These are phyloP conservation scores for Darksidea phi DNA, from an alignment of 495 filamentous ascomycete genomes.

Conservation along the genomic window DNA sequence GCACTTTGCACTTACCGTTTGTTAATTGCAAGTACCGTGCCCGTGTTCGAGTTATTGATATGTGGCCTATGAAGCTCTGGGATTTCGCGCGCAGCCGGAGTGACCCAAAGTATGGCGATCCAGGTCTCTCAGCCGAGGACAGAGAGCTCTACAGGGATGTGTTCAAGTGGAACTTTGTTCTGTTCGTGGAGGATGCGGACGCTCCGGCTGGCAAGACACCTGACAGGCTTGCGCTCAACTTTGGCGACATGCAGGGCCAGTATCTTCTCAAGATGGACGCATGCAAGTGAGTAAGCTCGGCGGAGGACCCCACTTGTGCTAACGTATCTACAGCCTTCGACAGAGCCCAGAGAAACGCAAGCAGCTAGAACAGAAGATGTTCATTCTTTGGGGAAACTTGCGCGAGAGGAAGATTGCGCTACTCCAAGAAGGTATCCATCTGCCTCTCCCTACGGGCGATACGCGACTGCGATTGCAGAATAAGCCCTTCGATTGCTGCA, in stretches of 20 bases:
- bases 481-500: conserved; percentile 60
- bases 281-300: conserved; percentile 57
- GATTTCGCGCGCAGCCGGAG: conserved; percentile 59
- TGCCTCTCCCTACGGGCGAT: conserved; percentile 3
- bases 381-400: conserved; percentile 81
- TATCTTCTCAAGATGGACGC: conserved; percentile 66
- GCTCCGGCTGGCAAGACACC: conserved; percentile 8
- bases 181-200: conserved; percentile 38
- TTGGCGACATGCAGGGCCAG: conserved; percentile 64
- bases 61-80: conserved; percentile 66
- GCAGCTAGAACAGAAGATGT: conserved; percentile 67
- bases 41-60: conserved; percentile 75
- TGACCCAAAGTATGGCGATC: too few relatives aligned
- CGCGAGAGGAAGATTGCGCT: conserved; percentile 32
- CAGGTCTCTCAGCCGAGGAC: not conserved
- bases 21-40: conserved; percentile 69
- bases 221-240: conserved; percentile 57
- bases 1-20: conserved; percentile 61
- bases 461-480: conserved; percentile 22
- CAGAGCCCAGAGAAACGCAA: conserved; percentile 47
- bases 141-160: conserved; percentile 2
- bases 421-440: not conserved
- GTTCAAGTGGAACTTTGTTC: conserved; percentile 42
- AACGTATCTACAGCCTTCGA: conserved; percentile 52
- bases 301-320: not conserved